These are phyloP conservation scores for Epichloe brachyelytri DNA, from an alignment of 2,329 filamentous ascomycete genomes.

Conservation along the genomic window DNA sequence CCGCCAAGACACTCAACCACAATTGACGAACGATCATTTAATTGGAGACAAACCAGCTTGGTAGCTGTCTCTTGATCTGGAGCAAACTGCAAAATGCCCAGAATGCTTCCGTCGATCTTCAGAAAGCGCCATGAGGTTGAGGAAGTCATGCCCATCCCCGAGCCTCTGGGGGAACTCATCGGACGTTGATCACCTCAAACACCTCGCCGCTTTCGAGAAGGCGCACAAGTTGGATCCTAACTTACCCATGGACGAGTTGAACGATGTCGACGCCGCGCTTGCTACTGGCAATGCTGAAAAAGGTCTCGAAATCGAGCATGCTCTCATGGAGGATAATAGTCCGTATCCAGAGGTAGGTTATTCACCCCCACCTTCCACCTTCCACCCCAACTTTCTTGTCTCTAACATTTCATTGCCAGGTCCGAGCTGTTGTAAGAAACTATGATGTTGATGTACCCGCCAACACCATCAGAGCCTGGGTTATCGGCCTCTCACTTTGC, in stretches of 20 bases:
- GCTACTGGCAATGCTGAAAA: constrained; percentile 41
- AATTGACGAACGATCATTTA: not conserved
- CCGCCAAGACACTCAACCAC: not conserved
- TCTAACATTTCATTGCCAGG: constrained; percentile 23
- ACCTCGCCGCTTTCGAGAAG: constrained; percentile 44
- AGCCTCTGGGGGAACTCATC: constrained; percentile 25
- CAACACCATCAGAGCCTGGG: constrained; percentile 53
- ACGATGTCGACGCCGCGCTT: constrained; percentile 46
- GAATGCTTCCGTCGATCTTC: constrained; percentile 26
- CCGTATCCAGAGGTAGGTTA: constrained; percentile 49
- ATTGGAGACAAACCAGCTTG: not conserved
- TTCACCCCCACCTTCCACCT: too few relatives aligned
- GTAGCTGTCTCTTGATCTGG: constrained; percentile 1
- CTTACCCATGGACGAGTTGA: constrained; percentile 47
- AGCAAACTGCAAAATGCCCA: not conserved
- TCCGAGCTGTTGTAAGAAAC: constrained; percentile 52
- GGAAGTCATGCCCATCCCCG: constrained; percentile 30
- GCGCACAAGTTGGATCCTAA: constrained; percentile 53
- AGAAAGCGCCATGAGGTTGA: constrained; percentile 33
- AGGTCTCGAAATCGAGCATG: constrained; percentile 43
- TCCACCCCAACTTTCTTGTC: not conserved
- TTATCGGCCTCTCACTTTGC: constrained; percentile 46
- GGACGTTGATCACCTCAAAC: constrained; percentile 28
- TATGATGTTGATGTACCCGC: constrained; percentile 51
- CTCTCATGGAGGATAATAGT: constrained; percentile 50